Evolutionary conservation across 1,139 yeast species (phyloP), one percentile per base, ranked within the genome.

Genomic region (Pichia inconspicua): DNA sequence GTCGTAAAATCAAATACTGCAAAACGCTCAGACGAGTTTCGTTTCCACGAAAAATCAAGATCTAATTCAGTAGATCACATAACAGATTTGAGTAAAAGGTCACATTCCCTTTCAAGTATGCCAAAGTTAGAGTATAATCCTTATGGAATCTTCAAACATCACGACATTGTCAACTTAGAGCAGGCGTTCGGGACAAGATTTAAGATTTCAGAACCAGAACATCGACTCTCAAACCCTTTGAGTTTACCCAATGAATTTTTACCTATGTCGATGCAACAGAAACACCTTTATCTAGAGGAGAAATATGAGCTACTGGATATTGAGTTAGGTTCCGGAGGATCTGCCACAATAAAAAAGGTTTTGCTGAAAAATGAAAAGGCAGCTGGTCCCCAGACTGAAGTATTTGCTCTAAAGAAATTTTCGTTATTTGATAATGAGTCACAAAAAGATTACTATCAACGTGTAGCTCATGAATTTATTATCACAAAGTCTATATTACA

Each of bases 321-420:
- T 25, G 75, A 74, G 34, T 61, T 84, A 49, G 92, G 90, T 4
- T 76, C 74, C 51, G 94, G 94, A 40, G 90, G 90, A 2, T 78
- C 85, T 4, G 76, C 87, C 5, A 78, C 77, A 49, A 89, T 84
- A 22, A 56, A 56, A 40, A 58, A 55, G 34, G 43, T 59, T 0
- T 19, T 36, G 11, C 27, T 45, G 9, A 54, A 56, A 36, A 25
- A 22, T 22, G 22, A 22, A 22, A 22, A 22, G 22, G 22, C 34
- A 9, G 42, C 40, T 14, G 15, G 19, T 9, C 25, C 44, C 1
- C 42, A 48, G 19, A 43, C 45, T 41, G 73, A 73, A 49, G 64
- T 66, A 3, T 74, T 60, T 65, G 92, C 90, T 0, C 69, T 84
- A 58, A 84, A 84, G 64, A 79, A 78, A 61, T 80, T 84, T 58